Evolutionary conservation across 805 yeast genomes (phyloP).

Genomic region (Candida khao-thaluensis): DNA sequence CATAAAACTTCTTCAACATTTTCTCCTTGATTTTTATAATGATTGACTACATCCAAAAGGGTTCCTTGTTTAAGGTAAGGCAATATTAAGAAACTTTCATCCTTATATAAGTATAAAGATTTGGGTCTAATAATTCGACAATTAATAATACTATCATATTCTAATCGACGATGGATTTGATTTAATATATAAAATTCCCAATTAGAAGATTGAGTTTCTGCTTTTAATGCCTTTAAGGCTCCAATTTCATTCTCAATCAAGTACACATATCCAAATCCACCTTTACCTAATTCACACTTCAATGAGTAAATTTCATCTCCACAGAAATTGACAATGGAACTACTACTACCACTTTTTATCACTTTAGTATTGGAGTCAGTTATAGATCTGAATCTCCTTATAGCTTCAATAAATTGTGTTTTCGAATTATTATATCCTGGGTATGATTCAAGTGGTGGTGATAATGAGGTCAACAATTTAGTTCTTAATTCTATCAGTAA

Average conservation of each 20-base stretch:
- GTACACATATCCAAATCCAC: conserved; percentile 79
- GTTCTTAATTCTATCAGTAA: conserved; percentile 41
- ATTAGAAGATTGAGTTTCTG: conserved; percentile 62
- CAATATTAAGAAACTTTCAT: conserved; percentile 67
- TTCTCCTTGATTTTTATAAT: conserved; percentile 27
- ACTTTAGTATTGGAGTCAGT: conserved; percentile 35
- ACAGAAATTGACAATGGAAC: conserved; percentile 44
- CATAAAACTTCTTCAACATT: conserved; percentile 60
- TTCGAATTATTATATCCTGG: conserved; percentile 29
- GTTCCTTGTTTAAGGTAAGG: conserved; percentile 73
- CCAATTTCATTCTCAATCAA: conserved; percentile 62
- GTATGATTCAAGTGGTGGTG: conserved; percentile 32
- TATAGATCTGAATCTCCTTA: conserved; percentile 33
- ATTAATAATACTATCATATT: conserved; percentile 2
- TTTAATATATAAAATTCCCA: conserved; percentile 83
- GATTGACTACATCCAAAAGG: conserved; percentile 63
- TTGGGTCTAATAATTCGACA: conserved; percentile 49
- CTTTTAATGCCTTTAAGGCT: conserved; percentile 62
- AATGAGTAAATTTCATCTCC: conserved; percentile 48
- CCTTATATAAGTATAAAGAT: conserved; percentile 53
- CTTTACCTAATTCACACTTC: conserved; percentile 64
- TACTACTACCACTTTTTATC: conserved; percentile 32
- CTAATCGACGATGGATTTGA: conserved; percentile 48
- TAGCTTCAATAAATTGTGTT: conserved; percentile 16
- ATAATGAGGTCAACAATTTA: conserved; percentile 36